Evolutionary conservation across 1,284 basidiomycete species (phyloP), one percentile per base, ranked within the genome.

Genomic region (Gomphus bonarii): DNA sequence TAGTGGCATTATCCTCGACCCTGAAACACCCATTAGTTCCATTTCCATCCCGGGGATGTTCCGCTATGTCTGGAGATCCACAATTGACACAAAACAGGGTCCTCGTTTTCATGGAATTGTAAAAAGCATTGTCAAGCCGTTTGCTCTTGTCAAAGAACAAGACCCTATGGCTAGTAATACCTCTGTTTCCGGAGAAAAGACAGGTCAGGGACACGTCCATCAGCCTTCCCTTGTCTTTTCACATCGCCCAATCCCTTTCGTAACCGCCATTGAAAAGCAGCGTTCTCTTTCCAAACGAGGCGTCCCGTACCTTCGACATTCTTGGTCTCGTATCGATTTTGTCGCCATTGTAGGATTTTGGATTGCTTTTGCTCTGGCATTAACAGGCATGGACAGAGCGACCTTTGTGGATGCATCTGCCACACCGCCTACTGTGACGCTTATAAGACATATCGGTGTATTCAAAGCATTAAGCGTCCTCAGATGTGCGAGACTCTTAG

Each of bases 251-350:
- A 74, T 87, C 6, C 88, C 88, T 0, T 90, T 90, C 65, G 75
- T 77, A 28, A 69, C 89, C 18, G 84, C 78, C 62, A 73, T 90
- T 18, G 71, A 72, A 20, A 71, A 78, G 44, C 70, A 78, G 75
- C 57, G 82, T 80, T 62, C 77, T 79, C 16, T 71, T 69, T 31
- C 74, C 80, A 50, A 86, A 86, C 44, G 59, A 14, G 59, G 59
- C 63, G 70, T 88, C 3, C 91, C 95, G 0, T 99, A 93, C 67
- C 75, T 98, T 3, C 80, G 95, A 3, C 93, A 98, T 66, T 91
- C 89, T 55, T 98, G 95, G 94, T 91, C 87, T 63, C 80, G 95
- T 33, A 87, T 97, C 58, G 95, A 99, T 68, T 82, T 89, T 61
- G 70, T 97, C 36, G 91, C 95, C 1, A 82, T 97, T 50, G 60